Evolutionary conservation across 2,329 filamentous ascomycete species (phyloP), one percentile per base, ranked within the genome.

Genomic region (Lomentospora prolificans): DNA sequence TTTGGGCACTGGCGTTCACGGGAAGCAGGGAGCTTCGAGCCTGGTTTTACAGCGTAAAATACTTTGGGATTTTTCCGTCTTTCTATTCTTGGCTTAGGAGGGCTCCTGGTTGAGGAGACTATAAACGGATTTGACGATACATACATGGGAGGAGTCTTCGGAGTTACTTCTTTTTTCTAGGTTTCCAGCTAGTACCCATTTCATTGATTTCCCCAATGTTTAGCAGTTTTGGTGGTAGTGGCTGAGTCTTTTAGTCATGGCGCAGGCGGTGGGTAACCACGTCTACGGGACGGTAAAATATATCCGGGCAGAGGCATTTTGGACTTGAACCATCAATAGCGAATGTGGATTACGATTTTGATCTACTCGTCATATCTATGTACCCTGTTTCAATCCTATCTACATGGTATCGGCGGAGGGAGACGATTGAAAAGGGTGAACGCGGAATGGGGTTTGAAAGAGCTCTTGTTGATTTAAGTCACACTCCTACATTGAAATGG

Each of bases 71-170:
- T 14, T 5, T 2, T 19, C 36, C n/a, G n/a, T n/a, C n/a, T n/a
- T n/a, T n/a, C n/a, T n/a, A n/a, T n/a, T 41, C n/a, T 41, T 41
- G 36, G 36, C 7, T 41, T 17, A 8, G 36, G n/a, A 17, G 36
- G 36, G 6, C 19, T 41, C 36, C 19, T 17, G 9, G 12, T 41
- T 41, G n/a, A 17, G 36, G 36, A 17, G 36, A 17, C 36, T 41
- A 14, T 4, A 41, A 17, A 41, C 12, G 36, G 36, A 17, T 17
- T 41, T 28, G 46, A 50, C 22, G 46, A 50, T 55, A 55, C 46
- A 55, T 55, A 55, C 53, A 55, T 44, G 31, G 53, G 53, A 41
- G 53, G 53, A 27, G 41, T 46, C 53, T 44, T 55, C 33, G 53
- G 36, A 55, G 41, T 39, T 55, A 44, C 27, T 44, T 55, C 27